Percentiles rank a stretch among this genome's conserved stretches.
These are phyloP conservation scores for Elsinoe australis DNA, from an alignment of 2,329 filamentous ascomycete species.

Conservation along the genomic window DNA sequence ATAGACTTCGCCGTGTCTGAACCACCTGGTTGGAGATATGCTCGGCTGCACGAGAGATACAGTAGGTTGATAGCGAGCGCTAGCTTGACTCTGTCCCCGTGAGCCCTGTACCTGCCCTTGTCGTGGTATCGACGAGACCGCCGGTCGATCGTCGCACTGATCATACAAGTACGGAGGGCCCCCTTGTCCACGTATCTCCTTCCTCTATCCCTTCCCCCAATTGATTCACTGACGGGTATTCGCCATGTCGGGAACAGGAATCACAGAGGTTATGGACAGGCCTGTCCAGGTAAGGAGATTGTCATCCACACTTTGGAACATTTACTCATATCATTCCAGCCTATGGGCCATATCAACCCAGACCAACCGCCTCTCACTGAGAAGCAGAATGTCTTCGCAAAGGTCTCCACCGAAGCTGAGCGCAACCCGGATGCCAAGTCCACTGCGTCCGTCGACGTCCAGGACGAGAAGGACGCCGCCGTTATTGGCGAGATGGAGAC, in stretches of 20 bases:
- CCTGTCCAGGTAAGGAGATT: slow-evolving; percentile 5
- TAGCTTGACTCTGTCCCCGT: slow-evolving; percentile 11
- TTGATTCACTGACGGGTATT: slow-evolving; percentile 4
- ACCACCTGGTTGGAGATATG: slow-evolving; percentile 6
- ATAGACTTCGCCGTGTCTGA: background rate
- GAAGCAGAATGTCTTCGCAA: slow-evolving; percentile 33
- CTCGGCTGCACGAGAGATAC: slow-evolving; percentile 12
- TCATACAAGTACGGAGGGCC: slow-evolving; percentile 12
- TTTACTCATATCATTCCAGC: background rate
- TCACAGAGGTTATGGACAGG: slow-evolving; percentile 18
- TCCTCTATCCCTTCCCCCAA: background rate
- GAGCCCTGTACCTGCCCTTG: slow-evolving; percentile 9
- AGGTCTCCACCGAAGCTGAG: background rate
- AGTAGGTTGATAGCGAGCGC: slow-evolving; percentile 5
- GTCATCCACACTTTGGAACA: background rate
- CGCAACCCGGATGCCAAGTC: slow-evolving; percentile 18
- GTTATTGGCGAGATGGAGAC: slow-evolving; percentile 26
- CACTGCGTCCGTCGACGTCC: slow-evolving; percentile 21
- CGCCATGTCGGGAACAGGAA: slow-evolving; percentile 17
- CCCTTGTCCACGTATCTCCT: background rate
- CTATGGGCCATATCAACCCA: slow-evolving; percentile 27
- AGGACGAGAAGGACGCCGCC: slow-evolving; percentile 25
- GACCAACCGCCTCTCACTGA: slow-evolving; percentile 30
- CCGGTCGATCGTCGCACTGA: slow-evolving; percentile 3
- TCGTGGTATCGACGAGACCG: slow-evolving; percentile 9